phyloP scores from a whole-genome alignment of 345 rosid genomes.

The Eutrema heterophyllum region DNA sequence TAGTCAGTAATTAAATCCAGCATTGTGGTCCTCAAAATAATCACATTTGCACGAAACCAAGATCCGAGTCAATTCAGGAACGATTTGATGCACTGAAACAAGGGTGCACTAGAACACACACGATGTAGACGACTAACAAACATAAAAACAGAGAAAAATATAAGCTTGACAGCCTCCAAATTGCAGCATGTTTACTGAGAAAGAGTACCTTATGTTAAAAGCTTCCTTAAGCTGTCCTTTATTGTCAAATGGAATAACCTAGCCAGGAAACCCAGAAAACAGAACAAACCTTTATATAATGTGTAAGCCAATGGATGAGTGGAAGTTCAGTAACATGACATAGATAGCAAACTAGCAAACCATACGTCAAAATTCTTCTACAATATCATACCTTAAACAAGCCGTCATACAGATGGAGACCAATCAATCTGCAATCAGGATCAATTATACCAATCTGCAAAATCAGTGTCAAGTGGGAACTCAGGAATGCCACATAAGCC shows the following conservation, averaged over 20 bases:
- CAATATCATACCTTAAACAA: conserved; percentile 66
- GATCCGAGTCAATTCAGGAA: background rate
- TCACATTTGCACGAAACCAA: background rate
- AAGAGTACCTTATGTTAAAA: conserved; percentile 68
- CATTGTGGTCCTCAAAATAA: background rate
- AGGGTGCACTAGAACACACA: background rate
- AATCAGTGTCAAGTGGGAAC: background rate
- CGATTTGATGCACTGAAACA: background rate
- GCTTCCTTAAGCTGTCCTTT: conserved; percentile 95
- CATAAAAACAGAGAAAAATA: background rate
- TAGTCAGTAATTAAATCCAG: background rate
- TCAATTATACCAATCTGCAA: conserved; percentile 87
- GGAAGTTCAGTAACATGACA: background rate
- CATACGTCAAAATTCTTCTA: background rate
- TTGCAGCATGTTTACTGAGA: conserved; percentile 1
- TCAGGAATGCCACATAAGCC: background rate
- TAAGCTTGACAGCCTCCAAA: background rate
- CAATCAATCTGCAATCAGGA: conserved; percentile 93
- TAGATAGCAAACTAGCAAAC: background rate
- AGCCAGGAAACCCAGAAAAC: conserved; percentile 11
- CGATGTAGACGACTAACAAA: background rate
- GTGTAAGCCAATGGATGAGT: background rate
- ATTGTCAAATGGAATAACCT: conserved; percentile 95
- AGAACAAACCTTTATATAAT: background rate
- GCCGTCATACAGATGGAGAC: conserved; percentile 95